Evolutionary conservation across 2,329 filamentous ascomycete species (phyloP), one percentile per base, ranked within the genome.

Genomic region (Mariannaea elegans): DNA sequence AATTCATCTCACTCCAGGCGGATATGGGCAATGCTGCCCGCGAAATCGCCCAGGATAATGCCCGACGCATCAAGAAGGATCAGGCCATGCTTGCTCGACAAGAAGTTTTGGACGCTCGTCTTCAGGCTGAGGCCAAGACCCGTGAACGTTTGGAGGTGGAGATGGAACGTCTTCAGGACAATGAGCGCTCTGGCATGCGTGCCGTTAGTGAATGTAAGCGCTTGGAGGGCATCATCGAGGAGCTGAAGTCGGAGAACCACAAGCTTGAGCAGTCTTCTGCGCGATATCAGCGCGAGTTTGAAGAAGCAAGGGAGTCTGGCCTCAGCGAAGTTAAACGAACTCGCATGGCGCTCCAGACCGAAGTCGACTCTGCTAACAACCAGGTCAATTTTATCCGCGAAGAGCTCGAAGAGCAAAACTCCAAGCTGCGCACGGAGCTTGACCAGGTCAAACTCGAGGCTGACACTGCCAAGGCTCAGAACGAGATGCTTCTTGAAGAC

Each of bases 401-500:
- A 45, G 90, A 94, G 70, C 85, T 96, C 10, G 93, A 97, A 73
- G 88, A 90, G 59, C 91, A 97, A 73, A 85, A 95, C 60, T 78
- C 83, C 23, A 89, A 88, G 69, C 79, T 93, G 24, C 88, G 92
- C 52, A 80, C 84, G 18, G 91, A 97, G 73, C 80, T 97, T 41
- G 92, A 97, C 64, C 88, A 89, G 67, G 84, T 90, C 56, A 90
- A 85, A 71, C 82, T 95, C 71, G 93, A 97, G 63, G 86, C 89
- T 9, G 92, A 97, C 70, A 93, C 91, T 3, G 84, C 88, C 56
- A 93, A 90, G 73, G 92, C 90, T 18, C 90, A 90, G 68, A 89
- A 91, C 67, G 93, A 97, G 72, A 90, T 95, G 80, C 84, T 95
- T 52, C 82, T 97, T 10, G 91, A 97, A 74, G 92, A 95, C 66